Conservation (phyloP, 2,329 filamentous ascomycete species). For the Colletotrichum navitas region DNA sequence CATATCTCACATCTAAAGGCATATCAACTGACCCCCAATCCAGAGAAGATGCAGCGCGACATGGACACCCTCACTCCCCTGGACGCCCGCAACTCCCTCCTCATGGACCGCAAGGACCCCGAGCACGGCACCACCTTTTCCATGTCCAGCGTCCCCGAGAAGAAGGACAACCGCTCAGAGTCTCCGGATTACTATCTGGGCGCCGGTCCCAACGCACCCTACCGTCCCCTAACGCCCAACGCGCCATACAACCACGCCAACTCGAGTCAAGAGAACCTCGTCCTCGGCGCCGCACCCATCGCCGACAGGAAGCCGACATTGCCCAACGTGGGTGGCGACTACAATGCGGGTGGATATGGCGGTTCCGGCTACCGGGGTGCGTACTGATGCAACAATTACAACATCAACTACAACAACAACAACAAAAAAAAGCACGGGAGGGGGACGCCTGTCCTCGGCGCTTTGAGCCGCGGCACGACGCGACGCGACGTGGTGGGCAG, state of each 20-base stretch:
- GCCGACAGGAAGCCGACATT: conserved; percentile 52
- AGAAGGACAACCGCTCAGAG: conserved; percentile 48
- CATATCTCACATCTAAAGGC: conserved; percentile 13
- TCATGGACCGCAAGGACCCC: conserved; percentile 68
- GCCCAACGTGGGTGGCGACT: conserved; percentile 44
- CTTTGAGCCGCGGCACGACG: not conserved
- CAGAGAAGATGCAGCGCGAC: conserved; percentile 83
- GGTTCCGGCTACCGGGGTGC: conserved; percentile 40
- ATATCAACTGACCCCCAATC: conserved; percentile 46
- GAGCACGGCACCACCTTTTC: conserved; percentile 58
- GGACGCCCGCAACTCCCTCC: conserved; percentile 87
- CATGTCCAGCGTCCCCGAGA: conserved; percentile 52
- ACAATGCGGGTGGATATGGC: conserved; percentile 34
- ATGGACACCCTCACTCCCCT: conserved; percentile 87
- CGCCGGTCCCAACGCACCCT: conserved; percentile 42
- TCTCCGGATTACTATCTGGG: conserved; percentile 52
- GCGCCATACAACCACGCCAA: conserved; percentile 46
- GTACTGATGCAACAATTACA: conserved; percentile 1
- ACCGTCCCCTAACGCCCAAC: conserved; percentile 55
- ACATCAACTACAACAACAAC: not conserved
- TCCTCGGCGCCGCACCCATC: conserved; percentile 56
- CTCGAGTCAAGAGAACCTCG: conserved; percentile 55
- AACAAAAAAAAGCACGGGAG: conserved; percentile 12
- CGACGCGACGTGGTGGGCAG: not conserved
- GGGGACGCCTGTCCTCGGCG: not conserved